Evolutionary conservation across 257 asterid species (phyloP).

Genomic region (Rubia yunnanensis): DNA sequence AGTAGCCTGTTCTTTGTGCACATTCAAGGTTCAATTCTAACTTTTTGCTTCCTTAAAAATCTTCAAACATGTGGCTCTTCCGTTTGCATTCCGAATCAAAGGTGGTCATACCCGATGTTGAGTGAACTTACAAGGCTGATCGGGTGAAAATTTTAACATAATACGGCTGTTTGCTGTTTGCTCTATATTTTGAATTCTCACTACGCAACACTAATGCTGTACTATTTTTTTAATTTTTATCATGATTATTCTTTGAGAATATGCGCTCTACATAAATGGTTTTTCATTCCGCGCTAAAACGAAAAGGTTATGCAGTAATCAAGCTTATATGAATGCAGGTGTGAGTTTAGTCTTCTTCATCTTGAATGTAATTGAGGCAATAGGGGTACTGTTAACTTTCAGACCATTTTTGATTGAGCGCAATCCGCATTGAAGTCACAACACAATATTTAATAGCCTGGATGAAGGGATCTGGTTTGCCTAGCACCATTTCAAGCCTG

Average conservation of each 20-base stretch:
- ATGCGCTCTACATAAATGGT: neutral
- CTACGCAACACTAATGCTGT: neutral
- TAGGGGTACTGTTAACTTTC: conserved; percentile 26
- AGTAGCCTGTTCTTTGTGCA: neutral
- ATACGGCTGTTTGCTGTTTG: neutral
- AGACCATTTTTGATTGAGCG: conserved; percentile 21
- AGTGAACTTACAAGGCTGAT: too few species aligned
- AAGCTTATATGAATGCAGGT: conserved; percentile 19
- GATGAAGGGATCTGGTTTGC: too few species aligned
- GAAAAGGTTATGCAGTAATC: neutral
- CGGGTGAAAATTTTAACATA: neutral
- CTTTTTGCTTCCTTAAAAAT: too few species aligned
- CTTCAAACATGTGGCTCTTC: too few species aligned
- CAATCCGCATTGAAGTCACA: neutral
- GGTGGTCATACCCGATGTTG: too few species aligned
- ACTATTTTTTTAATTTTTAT: neutral
- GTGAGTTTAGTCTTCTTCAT: conserved; percentile 27
- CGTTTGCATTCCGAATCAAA: too few species aligned
- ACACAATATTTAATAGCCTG: neutral
- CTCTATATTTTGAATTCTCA: neutral
- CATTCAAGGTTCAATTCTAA: neutral
- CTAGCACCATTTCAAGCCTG: neutral
- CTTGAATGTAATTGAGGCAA: conserved; percentile 22
- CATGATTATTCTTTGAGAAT: neutral
- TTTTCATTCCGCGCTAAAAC: neutral